Evolutionary conservation across 148 eudicot genomes (phyloP), one percentile per base, ranked within the genome.

Genomic region (Oxyria digyna): DNA sequence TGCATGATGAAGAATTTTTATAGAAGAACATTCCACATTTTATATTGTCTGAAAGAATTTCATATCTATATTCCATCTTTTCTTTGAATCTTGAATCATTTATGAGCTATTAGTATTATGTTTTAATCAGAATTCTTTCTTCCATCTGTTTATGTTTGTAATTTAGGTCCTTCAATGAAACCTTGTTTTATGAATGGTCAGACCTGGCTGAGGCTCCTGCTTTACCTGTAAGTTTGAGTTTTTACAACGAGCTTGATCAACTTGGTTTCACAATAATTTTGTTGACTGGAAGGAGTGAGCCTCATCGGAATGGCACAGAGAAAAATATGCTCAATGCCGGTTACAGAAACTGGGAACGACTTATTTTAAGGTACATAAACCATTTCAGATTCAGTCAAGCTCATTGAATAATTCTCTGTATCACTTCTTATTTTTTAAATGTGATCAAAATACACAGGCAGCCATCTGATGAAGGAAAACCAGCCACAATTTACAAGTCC

Each of bases 241-340:
- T 93, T 64, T 93, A 93, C 82, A 82, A 81, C 43, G 83, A 87
- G 77, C 83, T 93, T 46, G 75, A 85, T 49, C 33, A 77, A 73
- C 81, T 84, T 1, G 95, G 96, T 11, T 82, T 93, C 73, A 89
- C 77, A 14, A 78, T 87, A 74, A 74, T 93, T 74, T 72, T 93
- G 38, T 82, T 93, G 76, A 93, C 98, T 42, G 98, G 98, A 14
- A 83, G 98, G 41, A 72, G 24, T 65, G 95, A 93, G 73, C 41
- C 42, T 74, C 83, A 74, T 70, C 80, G 98, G 77, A 78, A 78
- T 18, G 72, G 49, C 41, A 92, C 96, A 0, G 85, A 67, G 48
- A 69, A 70, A 45, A 86, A 86, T 77, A 84, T 92, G 54, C 52
- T 20, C 13, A 38, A 69, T 70, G 85, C 86, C 40, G 96, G 96